phyloP scores from a whole-genome alignment of 345 rosid species.

The Euclidium syriacum region DNA sequence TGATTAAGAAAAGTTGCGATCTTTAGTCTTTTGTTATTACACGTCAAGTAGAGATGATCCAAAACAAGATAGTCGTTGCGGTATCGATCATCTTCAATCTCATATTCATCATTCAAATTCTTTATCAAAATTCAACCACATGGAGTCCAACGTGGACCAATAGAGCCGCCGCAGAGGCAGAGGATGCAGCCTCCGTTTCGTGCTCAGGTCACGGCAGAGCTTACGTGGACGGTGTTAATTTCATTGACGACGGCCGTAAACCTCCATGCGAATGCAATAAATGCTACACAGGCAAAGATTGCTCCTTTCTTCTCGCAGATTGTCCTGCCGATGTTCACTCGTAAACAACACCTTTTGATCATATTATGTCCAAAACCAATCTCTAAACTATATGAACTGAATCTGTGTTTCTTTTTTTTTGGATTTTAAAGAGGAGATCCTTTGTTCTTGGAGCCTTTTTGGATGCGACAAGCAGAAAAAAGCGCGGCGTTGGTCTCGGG shows the following conservation, averaged over 20 bases:
- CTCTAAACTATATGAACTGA: background rate
- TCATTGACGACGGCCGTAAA: conserved; percentile 19
- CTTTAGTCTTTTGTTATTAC: no score
- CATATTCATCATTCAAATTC: conserved; percentile 15
- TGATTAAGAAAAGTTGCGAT: no score
- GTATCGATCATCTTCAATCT: conserved; percentile 38
- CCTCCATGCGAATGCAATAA: conserved; percentile 65
- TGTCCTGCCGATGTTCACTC: conserved; percentile 47
- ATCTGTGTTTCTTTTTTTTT: background rate
- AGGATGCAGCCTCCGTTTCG: conserved; percentile 46
- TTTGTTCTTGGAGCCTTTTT: conserved; percentile 30
- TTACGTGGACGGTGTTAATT: conserved; percentile 49
- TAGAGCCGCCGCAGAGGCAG: conserved; percentile 58
- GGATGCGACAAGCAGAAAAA: conserved; percentile 11
- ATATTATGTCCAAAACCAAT: background rate
- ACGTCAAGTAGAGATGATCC: background rate
- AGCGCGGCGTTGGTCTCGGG: conserved; percentile 22
- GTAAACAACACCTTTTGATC: conserved; percentile 26
- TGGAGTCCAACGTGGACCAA: conserved; percentile 49
- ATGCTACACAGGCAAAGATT: conserved; percentile 52
- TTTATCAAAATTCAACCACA: background rate
- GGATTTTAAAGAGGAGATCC: conserved; percentile 22
- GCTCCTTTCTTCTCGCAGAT: conserved; percentile 38
- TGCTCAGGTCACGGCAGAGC: conserved; percentile 80
- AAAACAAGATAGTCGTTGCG: background rate